Evolutionary conservation across 1,284 basidiomycete genomes (phyloP).

Genomic region (Malassezia cuniculi): DNA sequence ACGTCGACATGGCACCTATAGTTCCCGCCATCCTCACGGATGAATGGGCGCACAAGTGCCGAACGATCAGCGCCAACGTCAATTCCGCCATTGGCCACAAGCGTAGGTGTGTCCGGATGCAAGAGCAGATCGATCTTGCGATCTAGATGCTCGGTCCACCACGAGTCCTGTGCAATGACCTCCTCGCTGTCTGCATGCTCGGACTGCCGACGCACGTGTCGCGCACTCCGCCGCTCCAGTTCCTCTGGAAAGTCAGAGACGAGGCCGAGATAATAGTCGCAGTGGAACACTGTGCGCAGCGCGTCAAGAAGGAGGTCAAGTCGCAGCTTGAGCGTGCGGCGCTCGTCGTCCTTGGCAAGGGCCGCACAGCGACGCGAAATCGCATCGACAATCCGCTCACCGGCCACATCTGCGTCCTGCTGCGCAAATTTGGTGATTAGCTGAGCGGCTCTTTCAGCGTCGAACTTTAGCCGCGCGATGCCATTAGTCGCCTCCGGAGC

Average conservation of each 20-base stretch:
- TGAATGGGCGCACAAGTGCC: no score
- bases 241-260: slow-evolving; percentile 38
- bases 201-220: slow-evolving; percentile 24
- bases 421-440: slow-evolving; percentile 21
- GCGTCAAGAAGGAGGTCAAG: slow-evolving; percentile 36
- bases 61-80: no score
- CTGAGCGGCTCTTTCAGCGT: slow-evolving; percentile 25
- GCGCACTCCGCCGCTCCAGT: slow-evolving; percentile 25
- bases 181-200: slow-evolving; percentile 15
- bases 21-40: slow-evolving; percentile 34
- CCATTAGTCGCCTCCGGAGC: slow-evolving; percentile 30
- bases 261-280: slow-evolving; percentile 38
- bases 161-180: slow-evolving; percentile 15
- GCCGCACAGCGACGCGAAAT: background rate
- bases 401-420: slow-evolving; percentile 20
- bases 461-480: slow-evolving; percentile 22
- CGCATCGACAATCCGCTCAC: no score
- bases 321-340: slow-evolving; percentile 20
- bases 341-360: background rate
- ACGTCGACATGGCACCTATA: slow-evolving; percentile 29
- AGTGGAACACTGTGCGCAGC: slow-evolving; percentile 34
- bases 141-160: slow-evolving; percentile 31
- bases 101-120: no score
- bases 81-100: no score
- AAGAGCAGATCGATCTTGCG: slow-evolving; percentile 24